Conservation (phyloP, 768 basidiomycete genomes). For the Russula virescens region DNA sequence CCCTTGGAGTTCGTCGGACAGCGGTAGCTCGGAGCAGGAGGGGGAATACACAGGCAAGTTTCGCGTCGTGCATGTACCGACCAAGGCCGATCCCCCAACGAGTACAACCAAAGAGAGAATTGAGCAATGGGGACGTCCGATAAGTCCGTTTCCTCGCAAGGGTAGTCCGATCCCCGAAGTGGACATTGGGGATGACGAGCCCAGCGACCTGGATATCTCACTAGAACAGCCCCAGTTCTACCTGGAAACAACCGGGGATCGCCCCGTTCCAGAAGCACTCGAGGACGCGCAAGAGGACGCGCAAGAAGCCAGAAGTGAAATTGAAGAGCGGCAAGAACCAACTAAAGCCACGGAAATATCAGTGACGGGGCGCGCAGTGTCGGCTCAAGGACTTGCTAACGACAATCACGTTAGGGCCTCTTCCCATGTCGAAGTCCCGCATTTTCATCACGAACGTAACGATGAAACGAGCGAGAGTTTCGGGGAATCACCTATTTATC, state of each 20-base stretch:
- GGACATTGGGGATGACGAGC: constrained; percentile 27
- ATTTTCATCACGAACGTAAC: background rate
- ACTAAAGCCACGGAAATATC: background rate
- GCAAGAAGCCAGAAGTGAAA: background rate
- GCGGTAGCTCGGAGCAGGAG: constrained; percentile 34
- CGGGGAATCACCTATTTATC: background rate
- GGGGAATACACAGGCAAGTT: constrained; percentile 69
- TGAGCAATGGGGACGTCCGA: constrained; percentile 62
- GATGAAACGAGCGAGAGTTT: background rate
- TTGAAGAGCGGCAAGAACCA: background rate
- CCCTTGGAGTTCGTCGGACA: constrained; percentile 24
- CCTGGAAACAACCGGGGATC: background rate
- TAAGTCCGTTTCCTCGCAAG: constrained; percentile 55
- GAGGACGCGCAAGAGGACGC: constrained; percentile 2
- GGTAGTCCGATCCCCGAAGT: constrained; percentile 25
- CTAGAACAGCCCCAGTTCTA: background rate
- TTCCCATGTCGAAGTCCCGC: background rate
- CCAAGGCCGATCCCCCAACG: constrained; percentile 61
- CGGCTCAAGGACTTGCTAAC: background rate
- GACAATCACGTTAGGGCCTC: background rate
- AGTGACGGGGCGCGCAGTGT: background rate
- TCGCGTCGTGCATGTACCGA: constrained; percentile 49
- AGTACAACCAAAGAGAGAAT: constrained; percentile 45
- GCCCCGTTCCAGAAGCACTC: constrained; percentile 3
- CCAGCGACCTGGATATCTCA: constrained; percentile 9